Evolutionary conservation across 805 yeast genomes (phyloP).

Genomic region (Candida railenensis): DNA sequence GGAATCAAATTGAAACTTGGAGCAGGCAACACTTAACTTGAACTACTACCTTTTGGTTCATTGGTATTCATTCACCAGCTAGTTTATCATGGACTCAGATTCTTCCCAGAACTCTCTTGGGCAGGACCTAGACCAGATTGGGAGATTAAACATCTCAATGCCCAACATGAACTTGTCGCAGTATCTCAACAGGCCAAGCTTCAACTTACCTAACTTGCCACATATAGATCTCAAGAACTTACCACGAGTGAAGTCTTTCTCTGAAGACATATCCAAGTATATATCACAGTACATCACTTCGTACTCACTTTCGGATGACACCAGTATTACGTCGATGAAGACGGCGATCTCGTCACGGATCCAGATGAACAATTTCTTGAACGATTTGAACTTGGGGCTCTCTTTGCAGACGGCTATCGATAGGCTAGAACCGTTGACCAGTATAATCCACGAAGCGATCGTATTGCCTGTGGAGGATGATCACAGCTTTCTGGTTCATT

Average conservation of each 20-base stretch:
- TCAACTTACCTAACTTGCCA: constrained; percentile 19
- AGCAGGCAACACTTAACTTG: too few species aligned
- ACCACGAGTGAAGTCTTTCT: constrained; percentile 21
- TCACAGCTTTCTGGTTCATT: constrained; percentile 6
- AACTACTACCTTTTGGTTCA: too few species aligned
- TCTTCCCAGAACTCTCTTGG: constrained; percentile 40
- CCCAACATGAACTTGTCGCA: constrained; percentile 24
- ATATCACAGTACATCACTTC: constrained; percentile 23
- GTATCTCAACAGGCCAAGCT: constrained; percentile 15
- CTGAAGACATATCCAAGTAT: constrained; percentile 30
- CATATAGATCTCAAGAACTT: constrained; percentile 18
- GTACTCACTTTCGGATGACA: constrained; percentile 9
- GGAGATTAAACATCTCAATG: constrained; percentile 37
- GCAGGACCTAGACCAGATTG: constrained; percentile 52
- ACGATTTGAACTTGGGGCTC: constrained; percentile 45
- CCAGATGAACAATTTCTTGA: constrained; percentile 40
- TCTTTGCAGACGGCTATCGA: constrained; percentile 52
- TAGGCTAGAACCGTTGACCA: constrained; percentile 46
- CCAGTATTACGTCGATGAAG: constrained; percentile 27
- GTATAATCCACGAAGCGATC: constrained; percentile 46
- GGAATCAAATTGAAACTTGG: too few species aligned
- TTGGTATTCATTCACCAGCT: too few species aligned
- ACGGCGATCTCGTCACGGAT: constrained; percentile 41
- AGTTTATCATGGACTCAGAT: constrained; percentile 14
- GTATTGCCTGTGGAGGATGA: constrained; percentile 52